Evolutionary conservation across 2,329 filamentous ascomycete genomes (phyloP), one percentile per base, ranked within the genome.

Genomic region (Xylaria sp.): DNA sequence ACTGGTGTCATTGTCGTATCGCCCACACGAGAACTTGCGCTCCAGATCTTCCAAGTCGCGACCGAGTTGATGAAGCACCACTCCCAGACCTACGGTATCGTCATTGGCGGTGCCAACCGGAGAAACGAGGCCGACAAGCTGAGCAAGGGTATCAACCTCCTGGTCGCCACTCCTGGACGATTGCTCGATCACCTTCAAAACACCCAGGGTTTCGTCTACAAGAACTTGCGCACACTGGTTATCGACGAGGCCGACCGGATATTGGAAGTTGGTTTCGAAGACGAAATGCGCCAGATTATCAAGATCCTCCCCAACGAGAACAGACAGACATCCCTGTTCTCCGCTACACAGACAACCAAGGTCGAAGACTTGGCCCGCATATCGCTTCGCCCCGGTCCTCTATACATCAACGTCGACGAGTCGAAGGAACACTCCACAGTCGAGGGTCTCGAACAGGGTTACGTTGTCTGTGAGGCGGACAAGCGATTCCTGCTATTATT

Each of bases 171-270:
- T 0, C 93, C 94, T 1, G 94, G 94, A 18, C 85, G 94, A 58
- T 81, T 99, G 58, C 84, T 99, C 16, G 94, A 99, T 78, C 93
- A 99, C 72, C 80, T 99, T 48, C 90, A 94, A 74, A 96, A 93
- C 73, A 97, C 94, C 0, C 88, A 89, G 59, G 87, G 88, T 18
- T 97, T 97, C 66, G 79, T 87, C 47, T 69, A 69, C 55, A 71
- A 71, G 47, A 71, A 71, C n/a, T 58, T 71, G 81, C 96, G 92
- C 75, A 90, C 91, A 1, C 81, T 99, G 42, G 85, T 99, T 66
- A 97, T 97, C 67, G 94, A 99, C 69, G 94, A 99, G 77, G 94
- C 94, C 16, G 94, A 99, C 73, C 88, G 94, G 52, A 97, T 99
- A 64, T 79, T 99, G 50, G 94, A 99, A 77, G 91, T 97, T 63